Evolutionary conservation across 2,329 filamentous ascomycete species (phyloP).

Genomic region (Paracoccidioides brasiliensis): DNA sequence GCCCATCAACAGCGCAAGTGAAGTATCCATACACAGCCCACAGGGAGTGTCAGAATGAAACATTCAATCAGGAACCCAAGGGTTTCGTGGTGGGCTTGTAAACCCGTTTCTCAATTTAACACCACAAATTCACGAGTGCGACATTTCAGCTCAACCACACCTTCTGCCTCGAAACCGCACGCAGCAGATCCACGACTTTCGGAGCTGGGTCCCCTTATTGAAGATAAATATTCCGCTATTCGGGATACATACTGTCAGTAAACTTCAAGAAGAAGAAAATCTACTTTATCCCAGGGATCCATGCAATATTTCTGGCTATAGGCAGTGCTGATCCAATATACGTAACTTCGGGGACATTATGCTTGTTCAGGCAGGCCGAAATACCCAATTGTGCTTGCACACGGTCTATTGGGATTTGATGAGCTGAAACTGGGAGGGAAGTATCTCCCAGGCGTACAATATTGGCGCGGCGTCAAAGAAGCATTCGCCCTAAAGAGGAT

Average conservation of each 20-base stretch:
- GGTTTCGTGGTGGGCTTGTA: background rate
- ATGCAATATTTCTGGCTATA: background rate
- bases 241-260: slow-evolving; percentile 42
- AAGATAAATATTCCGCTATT: slow-evolving; percentile 49
- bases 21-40: background rate
- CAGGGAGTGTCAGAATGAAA: background rate
- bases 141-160: background rate
- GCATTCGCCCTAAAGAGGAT: slow-evolving; percentile 43
- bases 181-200: slow-evolving; percentile 24
- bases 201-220: slow-evolving; percentile 40
- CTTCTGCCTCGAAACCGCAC: background rate
- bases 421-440: slow-evolving; percentile 44
- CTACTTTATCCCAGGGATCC: too few relatives aligned
- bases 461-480: slow-evolving; percentile 52
- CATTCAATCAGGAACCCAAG: background rate
- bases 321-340: background rate
- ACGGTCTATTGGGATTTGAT: slow-evolving; percentile 54
- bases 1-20: background rate
- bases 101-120: background rate
- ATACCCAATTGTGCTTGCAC: slow-evolving; percentile 49
- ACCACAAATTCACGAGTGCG: background rate
- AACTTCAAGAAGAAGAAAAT: background rate
- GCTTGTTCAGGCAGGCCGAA: slow-evolving; percentile 31
- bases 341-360: slow-evolving; percentile 30
- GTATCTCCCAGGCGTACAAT: slow-evolving; percentile 45